Base-by-base conservation (phyloP, 768 basidiomycete genomes). In the Coprinopsis cinerea region DNA sequence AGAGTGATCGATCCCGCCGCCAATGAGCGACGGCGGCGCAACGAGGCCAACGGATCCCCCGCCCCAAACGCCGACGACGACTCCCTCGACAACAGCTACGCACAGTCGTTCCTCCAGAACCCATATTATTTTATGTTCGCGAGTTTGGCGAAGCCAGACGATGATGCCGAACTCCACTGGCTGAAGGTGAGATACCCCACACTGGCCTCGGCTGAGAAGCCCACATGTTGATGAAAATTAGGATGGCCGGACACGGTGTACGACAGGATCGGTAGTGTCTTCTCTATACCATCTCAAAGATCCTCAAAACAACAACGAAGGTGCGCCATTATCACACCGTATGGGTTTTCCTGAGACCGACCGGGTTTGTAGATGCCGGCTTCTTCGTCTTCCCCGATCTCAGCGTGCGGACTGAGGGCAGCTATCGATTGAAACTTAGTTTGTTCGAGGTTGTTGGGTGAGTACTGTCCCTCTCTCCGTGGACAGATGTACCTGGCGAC, bases 111-210 rank as follows among this genome's bases (percentile, higher is more conserved):
- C 62, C 76, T 92, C 15, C 90, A 92, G 62, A 91, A 94, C 57
- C 92, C 92, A 0, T 94, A 94, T 64, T 95, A 92, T 64, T 93
- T 95, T 66, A 94, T 94, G 88, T 93, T 92, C 59, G 92, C 92
- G 22, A 84, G 83, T 60, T 77, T 94, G 34, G 91, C 92, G 1
- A 84, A 92, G 57, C 88, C 89, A 0, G 91, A 93, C 58, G 85
- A 89, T 53, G 90, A 94, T 57, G 77, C 85, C 11, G 92, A 95
- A 65, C 65, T 95, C 37, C 93, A 96, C 59, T 87, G 90, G 81
- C 61, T 77, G 13, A 77, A 92, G 75, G 83, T 84, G 47, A 20
- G 68, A 44, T 15, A 42, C n/a, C n/a, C n/a, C n/a, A n/a, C n/a
- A n/a, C n/a, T n/a, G n/a, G n/a, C n/a, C n/a, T n/a, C n/a, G n/a